phyloP scores from a whole-genome alignment of 1,284 basidiomycete species.

The Farysia itapuensis region DNA sequence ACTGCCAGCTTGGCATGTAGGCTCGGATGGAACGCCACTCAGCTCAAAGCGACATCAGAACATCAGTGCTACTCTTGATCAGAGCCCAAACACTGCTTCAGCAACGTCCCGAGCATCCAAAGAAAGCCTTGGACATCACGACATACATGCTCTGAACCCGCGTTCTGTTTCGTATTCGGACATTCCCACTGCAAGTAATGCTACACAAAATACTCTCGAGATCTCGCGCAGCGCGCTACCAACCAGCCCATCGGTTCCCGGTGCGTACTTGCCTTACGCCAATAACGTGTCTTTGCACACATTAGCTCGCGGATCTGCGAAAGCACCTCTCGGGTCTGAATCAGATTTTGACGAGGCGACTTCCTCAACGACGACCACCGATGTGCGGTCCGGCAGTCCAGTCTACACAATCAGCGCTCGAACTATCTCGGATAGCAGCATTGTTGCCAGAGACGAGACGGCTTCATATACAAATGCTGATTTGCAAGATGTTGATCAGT shows the following conservation, averaged over 20 bases:
- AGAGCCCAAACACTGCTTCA: neutral
- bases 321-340: constrained; percentile 5
- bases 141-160: too few species aligned
- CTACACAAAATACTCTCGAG: constrained; percentile 15
- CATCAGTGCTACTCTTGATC: constrained; percentile 21
- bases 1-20: constrained; percentile 11
- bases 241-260: constrained; percentile 24
- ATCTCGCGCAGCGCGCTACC: constrained; percentile 9
- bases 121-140: constrained; percentile 30
- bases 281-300: constrained; percentile 29
- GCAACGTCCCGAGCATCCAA: constrained; percentile 1
- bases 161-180: constrained; percentile 53
- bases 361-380: constrained; percentile 12
- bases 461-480: constrained; percentile 3
- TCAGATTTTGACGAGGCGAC: constrained; percentile 30
- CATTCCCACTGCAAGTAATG: constrained; percentile 34
- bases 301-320: constrained; percentile 19
- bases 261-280: constrained; percentile 11
- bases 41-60: constrained; percentile 12
- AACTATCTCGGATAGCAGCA: constrained; percentile 40
- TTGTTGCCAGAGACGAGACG: constrained; percentile 12
- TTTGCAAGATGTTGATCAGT: constrained; percentile 5
- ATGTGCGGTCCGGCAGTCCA: constrained; percentile 30
- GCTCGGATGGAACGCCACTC: constrained; percentile 10
- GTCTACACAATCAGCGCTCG: constrained; percentile 45